Evolutionary conservation across 2,329 filamentous ascomycete species (phyloP), one percentile per base, ranked within the genome.

Genomic region (Fusarium transvaalense): DNA sequence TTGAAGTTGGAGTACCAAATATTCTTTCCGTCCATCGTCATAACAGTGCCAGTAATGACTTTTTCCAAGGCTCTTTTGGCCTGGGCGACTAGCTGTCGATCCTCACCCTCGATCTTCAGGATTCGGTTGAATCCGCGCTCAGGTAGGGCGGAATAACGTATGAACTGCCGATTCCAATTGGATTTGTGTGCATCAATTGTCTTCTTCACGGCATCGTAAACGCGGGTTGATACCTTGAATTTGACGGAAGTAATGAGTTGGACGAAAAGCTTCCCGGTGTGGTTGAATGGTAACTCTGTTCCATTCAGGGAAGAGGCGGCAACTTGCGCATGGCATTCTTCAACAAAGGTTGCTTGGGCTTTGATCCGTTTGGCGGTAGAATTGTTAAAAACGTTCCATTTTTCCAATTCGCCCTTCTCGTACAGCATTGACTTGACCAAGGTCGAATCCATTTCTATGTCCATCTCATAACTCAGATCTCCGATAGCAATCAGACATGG

Each of bases 291-390:
- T 8, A 84, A 39, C 5, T 47, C 52, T 9, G 23, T 74, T 6
- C 76, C 59, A 45, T 82, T 66, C 0, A 84, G 72, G 2, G 61
- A 57, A n/a, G 43, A 56, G 3, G 69, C 76, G 0, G 79, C 82
- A 12, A 76, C 65, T 41, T 67, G 67, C 0, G 82, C 82, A 38
- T 81, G 75, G 0, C 71, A 71, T 48, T 81, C 79, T 2, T 79
- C 68, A 6, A 71, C 21, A 43, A 84, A 85, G 3, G 73, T 71
- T 2, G 78, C 82, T 15, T 73, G 76, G 1, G 78, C 82, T 63
- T 82, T 82, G 19, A 79, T 59, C 4, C 81, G 74, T 56, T 79
- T 82, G 4, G 75, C 75, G 1, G 64, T 53, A 5, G 61, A 43
- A 9, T 71, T 65, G 2, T 53, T 55, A 2, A 61, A 69, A 6